Base-by-base conservation (phyloP, 345 rosid genomes). In the Citrus mangshanensis region DNA sequence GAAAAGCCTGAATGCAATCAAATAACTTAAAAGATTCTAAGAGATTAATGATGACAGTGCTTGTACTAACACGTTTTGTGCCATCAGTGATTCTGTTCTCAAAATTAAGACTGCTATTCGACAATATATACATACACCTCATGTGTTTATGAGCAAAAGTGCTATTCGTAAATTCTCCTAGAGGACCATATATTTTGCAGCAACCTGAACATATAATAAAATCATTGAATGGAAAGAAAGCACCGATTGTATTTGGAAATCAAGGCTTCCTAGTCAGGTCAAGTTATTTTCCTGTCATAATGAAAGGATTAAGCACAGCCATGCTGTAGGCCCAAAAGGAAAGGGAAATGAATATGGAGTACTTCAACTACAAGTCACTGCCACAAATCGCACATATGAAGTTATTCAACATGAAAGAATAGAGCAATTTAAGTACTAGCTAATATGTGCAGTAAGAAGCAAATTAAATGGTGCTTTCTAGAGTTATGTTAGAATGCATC, bases 1-100 rank as follows among this genome's bases (percentile, higher is more conserved):
- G 40, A 77, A 67, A 75, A 32, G 72, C 27, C 35, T 67, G 66
- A 82, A n/a, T 67, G n/a, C 18, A 67, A 22, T 37, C 24, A 68
- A 10, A 37, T 10, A 68, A 2, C 6, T n/a, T 37, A n/a, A 3
- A 69, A 32, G 49, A 19, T 40, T 40, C 19, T 30, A 22, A 54
- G 60, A 55, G 58, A 46, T 46, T 19, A 25, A 69, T 42, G 10
- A 25, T 25, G 22, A 1, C n/a, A 54, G 61, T 51, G 42, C 63
- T 54, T 55, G 32, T 56, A 22, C 34, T 4, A 70, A 70, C 34
- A 70, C 8, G 6, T 46, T 16, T 27, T 25, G 28, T 27, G 27
- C 5, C 30, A 70, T 25, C 35, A 8, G 27, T 40, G 42, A 37
- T 37, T 67, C 9, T 18, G 9, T 30, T 30, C 7, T 14, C 22